A percentile compares a stretch with the other conserved stretches of the same genome.
phyloP scores from a whole-genome alignment of 2,329 filamentous ascomycete genomes.

The Penicillium sp. region DNA sequence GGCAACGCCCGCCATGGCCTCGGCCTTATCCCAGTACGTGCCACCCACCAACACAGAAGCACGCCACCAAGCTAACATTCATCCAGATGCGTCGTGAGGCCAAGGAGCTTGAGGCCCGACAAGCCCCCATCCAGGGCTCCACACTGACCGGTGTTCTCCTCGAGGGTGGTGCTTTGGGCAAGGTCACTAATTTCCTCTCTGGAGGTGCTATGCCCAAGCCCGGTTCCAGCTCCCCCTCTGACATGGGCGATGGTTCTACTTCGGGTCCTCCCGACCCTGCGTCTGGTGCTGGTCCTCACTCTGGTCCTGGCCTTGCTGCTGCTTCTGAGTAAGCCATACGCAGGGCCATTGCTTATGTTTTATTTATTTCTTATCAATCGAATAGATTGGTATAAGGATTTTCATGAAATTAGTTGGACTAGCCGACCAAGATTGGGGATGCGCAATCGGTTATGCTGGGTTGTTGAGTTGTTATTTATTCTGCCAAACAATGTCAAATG shows the following conservation, averaged over 20 bases:
- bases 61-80: neutral
- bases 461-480: constrained; percentile 8
- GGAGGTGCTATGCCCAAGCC: neutral
- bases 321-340: neutral
- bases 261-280: constrained; percentile 4
- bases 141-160: constrained; percentile 19
- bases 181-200: constrained; percentile 16
- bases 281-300: constrained; percentile 11
- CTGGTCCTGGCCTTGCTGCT: constrained; percentile 1
- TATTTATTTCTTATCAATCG: neutral
- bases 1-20: constrained; percentile 22
- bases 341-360: neutral
- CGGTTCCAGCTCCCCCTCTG: neutral
- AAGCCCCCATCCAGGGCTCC: constrained; percentile 21
- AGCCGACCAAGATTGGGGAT: neutral
- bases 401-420: neutral
- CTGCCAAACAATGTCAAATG: neutral
- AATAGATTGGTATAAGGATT: neutral
- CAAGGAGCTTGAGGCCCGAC: constrained; percentile 12
- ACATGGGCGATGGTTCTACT: constrained; percentile 6
- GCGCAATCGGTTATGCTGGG: neutral
- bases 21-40: constrained; percentile 23
- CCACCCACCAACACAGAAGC: rapidly evolving
- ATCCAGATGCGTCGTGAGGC: constrained; percentile 22
- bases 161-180: constrained; percentile 17